Base-by-base conservation (phyloP, 148 eudicot genomes). In the Heliosperma pusillum region DNA sequence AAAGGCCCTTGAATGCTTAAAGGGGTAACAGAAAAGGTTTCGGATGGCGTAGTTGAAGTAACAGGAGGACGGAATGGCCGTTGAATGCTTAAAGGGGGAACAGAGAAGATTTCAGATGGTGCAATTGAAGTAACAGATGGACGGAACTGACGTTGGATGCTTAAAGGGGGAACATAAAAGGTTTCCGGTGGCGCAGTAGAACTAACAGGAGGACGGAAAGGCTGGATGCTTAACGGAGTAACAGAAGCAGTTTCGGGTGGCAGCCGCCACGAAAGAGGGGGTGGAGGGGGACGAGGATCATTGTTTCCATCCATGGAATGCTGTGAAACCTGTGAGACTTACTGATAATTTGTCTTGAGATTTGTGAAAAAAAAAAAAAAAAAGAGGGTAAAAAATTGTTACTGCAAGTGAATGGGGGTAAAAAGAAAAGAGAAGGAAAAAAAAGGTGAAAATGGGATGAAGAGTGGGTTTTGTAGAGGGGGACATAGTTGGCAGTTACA, bases 371-470 rank as follows among this genome's bases (percentile, higher is more conserved):
- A 7, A 70, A 10, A 17, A 29, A 62, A 58, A 5, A 7, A 70
- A 10, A 17, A 29, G 45, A 19, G 29, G 58, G 33, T 47, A 20
- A 26, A 50, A 4, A 5, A 20, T 3, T 24, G 3, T 61, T 56
- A 52, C 9, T 13, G 66, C 4, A 57, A 17, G n/a, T 25, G 10
- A 40, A 33, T 42, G 27, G 67, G 44, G 63, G 21, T 59, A 42
- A 62, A 21, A 13, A 22, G 3, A 15, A 21, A 21, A 24, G 21
- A 12, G 22, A 44, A 45, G 71, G 59, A 25, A 52, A 74, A 69
- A 80, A 79, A 69, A 36, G 71, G 74, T 55, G 75, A 44, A 78
- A 80, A 73, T 69, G 76, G 70, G 72, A 9, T n/a, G 40, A 25
- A 60, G 55, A 69, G 71, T 66, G 78, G 73, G 73, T 15, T 60